Conservation (phyloP, 1,284 basidiomycete species). For the Psilocybe mexicana region DNA sequence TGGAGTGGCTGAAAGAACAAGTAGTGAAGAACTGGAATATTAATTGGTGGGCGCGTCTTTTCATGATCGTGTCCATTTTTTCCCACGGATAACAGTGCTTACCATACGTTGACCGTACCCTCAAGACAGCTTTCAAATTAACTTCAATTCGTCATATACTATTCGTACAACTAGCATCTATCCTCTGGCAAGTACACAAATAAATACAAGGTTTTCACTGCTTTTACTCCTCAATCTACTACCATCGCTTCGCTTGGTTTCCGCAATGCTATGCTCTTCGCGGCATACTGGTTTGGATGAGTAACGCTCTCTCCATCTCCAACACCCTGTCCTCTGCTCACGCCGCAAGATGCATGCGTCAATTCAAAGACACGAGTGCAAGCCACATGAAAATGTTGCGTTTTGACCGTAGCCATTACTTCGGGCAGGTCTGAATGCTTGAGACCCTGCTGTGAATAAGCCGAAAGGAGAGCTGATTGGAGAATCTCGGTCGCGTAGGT, state of each 20-base stretch:
- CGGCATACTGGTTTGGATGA: constrained; percentile 91
- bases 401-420: constrained; percentile 82
- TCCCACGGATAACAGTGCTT: too few relatives aligned
- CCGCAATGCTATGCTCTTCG: constrained; percentile 66
- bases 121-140: too few relatives aligned
- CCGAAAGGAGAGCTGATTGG: constrained; percentile 71
- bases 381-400: constrained; percentile 89
- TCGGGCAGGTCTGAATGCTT: constrained; percentile 78
- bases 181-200: background rate
- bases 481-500: constrained; percentile 89
- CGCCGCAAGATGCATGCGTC: constrained; percentile 74
- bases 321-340: constrained; percentile 89
- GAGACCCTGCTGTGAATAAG: constrained; percentile 71
- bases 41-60: too few relatives aligned
- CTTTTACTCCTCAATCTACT: constrained; percentile 16
- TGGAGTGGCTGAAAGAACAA: constrained; percentile 7
- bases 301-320: constrained; percentile 88
- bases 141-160: background rate
- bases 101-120: too few relatives aligned
- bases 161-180: too few relatives aligned
- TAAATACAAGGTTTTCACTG: background rate
- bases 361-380: constrained; percentile 98
- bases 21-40: too few relatives aligned
- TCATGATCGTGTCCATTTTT: too few relatives aligned
- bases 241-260: constrained; percentile 41